Conservation (phyloP, 139 green algal species). For the Closterium sp. region DNA sequence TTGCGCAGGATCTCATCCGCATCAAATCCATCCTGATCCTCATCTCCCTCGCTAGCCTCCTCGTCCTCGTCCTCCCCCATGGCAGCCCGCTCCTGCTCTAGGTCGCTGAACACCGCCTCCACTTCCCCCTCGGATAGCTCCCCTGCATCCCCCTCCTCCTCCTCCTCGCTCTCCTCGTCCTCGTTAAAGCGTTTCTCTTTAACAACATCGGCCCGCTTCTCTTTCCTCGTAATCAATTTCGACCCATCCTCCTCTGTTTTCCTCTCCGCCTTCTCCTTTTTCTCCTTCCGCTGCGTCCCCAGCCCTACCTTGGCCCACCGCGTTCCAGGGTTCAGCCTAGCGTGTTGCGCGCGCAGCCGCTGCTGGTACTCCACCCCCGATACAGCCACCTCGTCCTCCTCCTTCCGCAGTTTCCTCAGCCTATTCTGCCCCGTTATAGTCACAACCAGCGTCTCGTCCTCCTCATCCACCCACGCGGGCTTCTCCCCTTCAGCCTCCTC, state of each 20-base stretch:
- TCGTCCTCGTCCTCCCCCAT: constrained; percentile 4
- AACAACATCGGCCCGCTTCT: neutral
- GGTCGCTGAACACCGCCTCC: neutral
- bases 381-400: constrained; percentile 22
- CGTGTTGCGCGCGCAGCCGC: constrained; percentile 39
- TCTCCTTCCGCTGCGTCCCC: neutral
- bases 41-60: constrained; percentile 6
- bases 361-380: constrained; percentile 29
- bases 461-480: constrained; percentile 40
- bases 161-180: constrained; percentile 8
- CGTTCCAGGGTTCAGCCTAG: constrained; percentile 33
- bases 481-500: constrained; percentile 4
- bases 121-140: neutral
- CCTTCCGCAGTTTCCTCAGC: constrained; percentile 38
- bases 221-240: neutral
- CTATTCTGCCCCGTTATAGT: constrained; percentile 23
- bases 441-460: constrained; percentile 25
- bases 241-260: neutral
- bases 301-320: constrained; percentile 31
- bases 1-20: neutral
- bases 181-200: constrained; percentile 10
- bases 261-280: neutral
- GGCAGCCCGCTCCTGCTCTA: neutral
- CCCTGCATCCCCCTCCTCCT: neutral
- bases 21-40: constrained; percentile 14